phyloP scores from a whole-genome alignment of 1,284 basidiomycete genomes.

The Veloporphyrellus conicus region DNA sequence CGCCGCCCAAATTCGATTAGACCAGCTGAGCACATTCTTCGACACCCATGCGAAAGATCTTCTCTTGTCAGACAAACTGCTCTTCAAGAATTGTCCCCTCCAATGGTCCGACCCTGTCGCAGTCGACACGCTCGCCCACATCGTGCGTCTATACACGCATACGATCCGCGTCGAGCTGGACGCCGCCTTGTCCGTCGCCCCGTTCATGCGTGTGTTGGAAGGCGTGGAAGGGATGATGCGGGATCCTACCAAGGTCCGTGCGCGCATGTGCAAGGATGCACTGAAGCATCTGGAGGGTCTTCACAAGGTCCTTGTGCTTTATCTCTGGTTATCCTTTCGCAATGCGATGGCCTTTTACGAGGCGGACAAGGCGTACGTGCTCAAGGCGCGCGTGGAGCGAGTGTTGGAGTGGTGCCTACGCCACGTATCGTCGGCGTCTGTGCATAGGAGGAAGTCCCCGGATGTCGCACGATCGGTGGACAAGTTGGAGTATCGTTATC shows the following conservation, averaged over 20 bases:
- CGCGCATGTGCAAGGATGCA: constrained; percentile 23
- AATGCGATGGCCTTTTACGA: constrained; percentile 71
- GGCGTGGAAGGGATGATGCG: constrained; percentile 36
- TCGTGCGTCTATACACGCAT: constrained; percentile 36
- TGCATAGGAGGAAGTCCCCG: neutral
- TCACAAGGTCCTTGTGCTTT: constrained; percentile 79
- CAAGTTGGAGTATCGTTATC: constrained; percentile 21
- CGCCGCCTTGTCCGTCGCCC: constrained; percentile 32
- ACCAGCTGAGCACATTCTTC: constrained; percentile 41
- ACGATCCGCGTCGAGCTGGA: constrained; percentile 38
- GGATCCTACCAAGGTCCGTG: neutral
- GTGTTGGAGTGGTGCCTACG: constrained; percentile 66
- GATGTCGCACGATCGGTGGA: neutral
- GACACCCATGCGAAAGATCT: constrained; percentile 42
- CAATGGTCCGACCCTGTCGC: constrained; percentile 40
- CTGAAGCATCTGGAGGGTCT: constrained; percentile 67
- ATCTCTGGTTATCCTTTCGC: constrained; percentile 87
- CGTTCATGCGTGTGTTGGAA: constrained; percentile 44
- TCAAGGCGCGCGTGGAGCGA: constrained; percentile 67
- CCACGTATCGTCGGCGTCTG: constrained; percentile 31
- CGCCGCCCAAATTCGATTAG: constrained; percentile 28
- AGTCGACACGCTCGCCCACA: constrained; percentile 33
- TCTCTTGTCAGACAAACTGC: constrained; percentile 47
- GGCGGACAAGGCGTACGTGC: constrained; percentile 43
- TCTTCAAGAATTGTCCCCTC: constrained; percentile 46